Percentiles rank a stretch among this genome's conserved stretches.
phyloP scores from a whole-genome alignment of 257 asterid genomes.

The Penstemon newberryi region DNA sequence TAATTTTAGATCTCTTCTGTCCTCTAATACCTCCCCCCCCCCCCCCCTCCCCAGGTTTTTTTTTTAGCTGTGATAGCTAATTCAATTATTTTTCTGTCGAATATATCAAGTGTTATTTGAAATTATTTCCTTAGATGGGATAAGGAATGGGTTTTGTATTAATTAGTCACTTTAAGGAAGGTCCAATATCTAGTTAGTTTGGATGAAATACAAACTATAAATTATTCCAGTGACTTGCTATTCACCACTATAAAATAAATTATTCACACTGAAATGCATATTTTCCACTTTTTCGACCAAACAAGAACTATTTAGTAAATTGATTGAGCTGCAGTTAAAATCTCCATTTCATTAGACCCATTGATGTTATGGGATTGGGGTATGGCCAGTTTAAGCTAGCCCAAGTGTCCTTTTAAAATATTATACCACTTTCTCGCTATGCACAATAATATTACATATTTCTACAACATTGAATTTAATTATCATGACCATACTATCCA shows the following conservation, averaged over 20 bases:
- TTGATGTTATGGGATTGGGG: neutral
- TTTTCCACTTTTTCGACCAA: slow-evolving; percentile 10
- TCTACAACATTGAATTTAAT: slow-evolving; percentile 1
- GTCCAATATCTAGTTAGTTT: slow-evolving; percentile 12
- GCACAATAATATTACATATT: neutral
- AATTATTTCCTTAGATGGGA: neutral
- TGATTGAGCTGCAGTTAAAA: neutral
- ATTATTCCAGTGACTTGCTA: neutral
- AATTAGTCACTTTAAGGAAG: slow-evolving; percentile 14
- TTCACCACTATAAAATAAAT: neutral
- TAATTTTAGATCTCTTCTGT: slow-evolving; percentile 14
- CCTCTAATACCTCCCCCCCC: neutral
- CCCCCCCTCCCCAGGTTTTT: neutral
- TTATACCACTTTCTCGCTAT: slow-evolving; percentile 2
- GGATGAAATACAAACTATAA: slow-evolving; percentile 11
- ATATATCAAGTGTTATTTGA: neutral
- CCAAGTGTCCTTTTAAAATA: neutral
- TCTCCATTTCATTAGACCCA: slow-evolving; percentile 5
- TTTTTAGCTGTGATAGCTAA: slow-evolving; percentile 3
- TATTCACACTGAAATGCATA: neutral
- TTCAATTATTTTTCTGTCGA: slow-evolving; percentile 5
- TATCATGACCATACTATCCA: slow-evolving; percentile 14
- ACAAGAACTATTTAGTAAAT: slow-evolving; percentile 1
- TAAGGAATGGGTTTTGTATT: neutral
- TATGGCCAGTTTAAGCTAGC: neutral